These are phyloP conservation scores for Paragyromitra xinjiangensis DNA, from an alignment of 495 filamentous ascomycete species.

Conservation along the genomic window DNA sequence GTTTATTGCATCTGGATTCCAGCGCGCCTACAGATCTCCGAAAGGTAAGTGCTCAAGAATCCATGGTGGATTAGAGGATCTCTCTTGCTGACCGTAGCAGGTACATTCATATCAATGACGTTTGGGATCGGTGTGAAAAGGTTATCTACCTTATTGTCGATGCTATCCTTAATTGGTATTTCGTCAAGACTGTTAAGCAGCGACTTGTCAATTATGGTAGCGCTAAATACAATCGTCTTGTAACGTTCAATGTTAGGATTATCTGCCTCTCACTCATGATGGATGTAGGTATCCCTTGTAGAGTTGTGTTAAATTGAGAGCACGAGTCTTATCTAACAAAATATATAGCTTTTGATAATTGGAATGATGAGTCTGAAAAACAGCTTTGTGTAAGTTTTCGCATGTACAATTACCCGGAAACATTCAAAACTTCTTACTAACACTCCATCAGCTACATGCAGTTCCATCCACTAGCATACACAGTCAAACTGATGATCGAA, in stretches of 20 bases:
- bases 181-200: conserved; percentile 59
- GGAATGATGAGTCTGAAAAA: conserved; percentile 50
- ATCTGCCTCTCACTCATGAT: conserved; percentile 62
- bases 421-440: conserved; percentile 9
- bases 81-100: conserved; percentile 36
- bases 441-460: conserved; percentile 61
- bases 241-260: conserved; percentile 62
- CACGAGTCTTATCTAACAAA: conserved; percentile 20
- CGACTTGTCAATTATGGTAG: conserved; percentile 62
- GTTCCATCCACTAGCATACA: conserved; percentile 66
- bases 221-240: conserved; percentile 61
- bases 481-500: conserved; percentile 67
- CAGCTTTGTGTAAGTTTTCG: conserved; percentile 39
- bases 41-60: conserved; percentile 31
- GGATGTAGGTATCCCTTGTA: conserved; percentile 58
- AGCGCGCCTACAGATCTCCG: conserved; percentile 59
- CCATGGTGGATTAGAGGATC: not conserved
- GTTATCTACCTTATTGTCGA: conserved; percentile 62
- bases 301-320: not conserved
- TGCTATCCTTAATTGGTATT: conserved; percentile 62
- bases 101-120: conserved; percentile 61
- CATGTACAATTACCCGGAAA: not conserved
- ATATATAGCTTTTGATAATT: conserved; percentile 47
- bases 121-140: conserved; percentile 63
- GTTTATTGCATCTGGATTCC: conserved; percentile 65